Evolutionary conservation across 192 early-diverging fungal genomes (phyloP).

Genomic region (Coemansia biformis): DNA sequence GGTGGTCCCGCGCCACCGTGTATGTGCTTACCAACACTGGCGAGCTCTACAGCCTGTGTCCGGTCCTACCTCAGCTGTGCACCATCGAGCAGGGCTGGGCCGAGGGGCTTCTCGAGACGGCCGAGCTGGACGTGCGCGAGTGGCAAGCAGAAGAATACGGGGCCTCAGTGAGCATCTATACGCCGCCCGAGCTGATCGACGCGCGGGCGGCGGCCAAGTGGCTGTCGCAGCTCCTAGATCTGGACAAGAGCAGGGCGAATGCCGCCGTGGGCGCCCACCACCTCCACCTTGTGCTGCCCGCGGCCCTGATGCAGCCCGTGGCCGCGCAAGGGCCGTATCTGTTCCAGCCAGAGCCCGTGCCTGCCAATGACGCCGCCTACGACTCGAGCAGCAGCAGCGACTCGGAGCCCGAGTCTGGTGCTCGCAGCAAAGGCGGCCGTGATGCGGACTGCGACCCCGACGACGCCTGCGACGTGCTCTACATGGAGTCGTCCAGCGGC

Average conservation of each 20-base stretch:
- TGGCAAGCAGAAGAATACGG: constrained; percentile 50
- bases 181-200: constrained; percentile 41
- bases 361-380: constrained; percentile 9
- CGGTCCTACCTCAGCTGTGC: constrained; percentile 60
- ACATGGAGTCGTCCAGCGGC: constrained; percentile 41
- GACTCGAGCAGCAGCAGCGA: constrained; percentile 1
- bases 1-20: constrained; percentile 67
- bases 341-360: constrained; percentile 45
- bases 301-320: constrained; percentile 8
- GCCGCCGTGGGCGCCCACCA: constrained; percentile 6
- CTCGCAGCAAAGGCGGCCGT: background rate
- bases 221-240: constrained; percentile 19
- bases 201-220: constrained; percentile 31
- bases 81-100: constrained; percentile 32
- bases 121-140: constrained; percentile 42
- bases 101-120: constrained; percentile 27
- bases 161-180: constrained; percentile 15
- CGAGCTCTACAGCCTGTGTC: constrained; percentile 71
- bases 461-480: constrained; percentile 39
- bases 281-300: constrained; percentile 26
- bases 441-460: constrained; percentile 20
- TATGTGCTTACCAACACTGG: constrained; percentile 68
- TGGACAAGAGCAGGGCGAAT: constrained; percentile 8
- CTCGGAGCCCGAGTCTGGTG: too few species aligned
- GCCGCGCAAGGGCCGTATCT: constrained; percentile 47